phyloP scores from a whole-genome alignment of 805 yeast genomes.

The Barnettozyma botsteinii region DNA sequence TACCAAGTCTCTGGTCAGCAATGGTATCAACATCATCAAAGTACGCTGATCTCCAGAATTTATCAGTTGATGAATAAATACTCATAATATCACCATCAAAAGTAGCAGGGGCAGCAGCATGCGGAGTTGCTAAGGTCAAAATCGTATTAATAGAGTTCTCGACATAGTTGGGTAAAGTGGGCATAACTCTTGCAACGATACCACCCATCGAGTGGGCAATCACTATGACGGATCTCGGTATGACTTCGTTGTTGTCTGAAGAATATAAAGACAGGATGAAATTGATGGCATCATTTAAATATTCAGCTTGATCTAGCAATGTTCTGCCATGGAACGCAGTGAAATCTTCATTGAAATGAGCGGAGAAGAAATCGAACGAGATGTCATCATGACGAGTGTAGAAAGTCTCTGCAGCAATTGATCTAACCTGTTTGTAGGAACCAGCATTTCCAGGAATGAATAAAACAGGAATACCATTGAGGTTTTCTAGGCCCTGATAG shows the following conservation, averaged over 20 bases:
- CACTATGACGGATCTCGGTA: constrained; percentile 68
- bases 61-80: constrained; percentile 67
- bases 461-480: constrained; percentile 76
- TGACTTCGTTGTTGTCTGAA: constrained; percentile 23
- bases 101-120: constrained; percentile 85
- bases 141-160: constrained; percentile 75
- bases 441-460: constrained; percentile 99
- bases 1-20: constrained; percentile 42
- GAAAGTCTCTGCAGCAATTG: constrained; percentile 83
- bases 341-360: constrained; percentile 92
- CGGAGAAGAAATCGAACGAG: constrained; percentile 79
- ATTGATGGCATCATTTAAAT: constrained; percentile 77
- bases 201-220: constrained; percentile 98
- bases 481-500: constrained; percentile 36
- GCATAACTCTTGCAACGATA: constrained; percentile 79
- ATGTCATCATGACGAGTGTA: constrained; percentile 22
- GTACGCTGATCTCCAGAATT: constrained; percentile 68
- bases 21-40: constrained; percentile 31
- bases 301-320: constrained; percentile 88
- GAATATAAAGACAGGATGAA: constrained; percentile 68
- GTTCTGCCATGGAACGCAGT: constrained; percentile 96
- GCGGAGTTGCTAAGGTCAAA: constrained; percentile 85
- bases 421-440: constrained; percentile 79
- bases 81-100: constrained; percentile 83
- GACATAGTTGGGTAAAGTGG: constrained; percentile 70